Evolutionary conservation across 2,329 filamentous ascomycete species (phyloP), one percentile per base, ranked within the genome.

Genomic region (Lecanicillium sp.): DNA sequence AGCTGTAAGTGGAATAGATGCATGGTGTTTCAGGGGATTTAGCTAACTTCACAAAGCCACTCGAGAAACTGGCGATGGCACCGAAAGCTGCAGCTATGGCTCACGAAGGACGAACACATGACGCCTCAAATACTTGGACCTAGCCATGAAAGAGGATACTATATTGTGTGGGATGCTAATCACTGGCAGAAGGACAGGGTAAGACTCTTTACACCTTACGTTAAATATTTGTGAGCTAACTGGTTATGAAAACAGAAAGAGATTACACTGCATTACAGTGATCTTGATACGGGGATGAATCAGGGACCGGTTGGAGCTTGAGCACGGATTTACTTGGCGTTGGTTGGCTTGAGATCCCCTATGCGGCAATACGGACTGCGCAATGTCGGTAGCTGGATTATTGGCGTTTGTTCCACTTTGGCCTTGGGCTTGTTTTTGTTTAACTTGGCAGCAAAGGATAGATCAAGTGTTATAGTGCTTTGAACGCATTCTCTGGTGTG

Each of bases 41-140:
- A 18, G 18, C 14, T 37, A 12, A 18, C 17, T 7, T 9, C 12
- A 34, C 18, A 8, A 41, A 81, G 77, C 31, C 74, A 76, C 49
- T 71, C 70, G 42, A 70, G 78, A 15, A 79, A 79, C 54, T 83
- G 78, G 78, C 65, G 78, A 44, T 83, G 78, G 72, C 78, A 83
- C 55, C 80, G 80, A 62, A 78, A 78, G 55, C 59, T 78, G 17
- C 74, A 77, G 47, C 57, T 80, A 17, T 83, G 78, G 78, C 59
- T 83, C 35, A 82, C 78, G 5, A 82, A 82, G 56, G 78, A 82
- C 49, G 76, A 81, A 41, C 63, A 75, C 47, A 76, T 81, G 74
- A 69, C 73, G 32, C 78, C 78, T 20, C 74, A 78, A 42, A 65
- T 71, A 13, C 55, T 82, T 32, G 73, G 73, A 38, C 67, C 68